phyloP scores from a whole-genome alignment of 805 yeast genomes.

The Nakazawaea peltata region DNA sequence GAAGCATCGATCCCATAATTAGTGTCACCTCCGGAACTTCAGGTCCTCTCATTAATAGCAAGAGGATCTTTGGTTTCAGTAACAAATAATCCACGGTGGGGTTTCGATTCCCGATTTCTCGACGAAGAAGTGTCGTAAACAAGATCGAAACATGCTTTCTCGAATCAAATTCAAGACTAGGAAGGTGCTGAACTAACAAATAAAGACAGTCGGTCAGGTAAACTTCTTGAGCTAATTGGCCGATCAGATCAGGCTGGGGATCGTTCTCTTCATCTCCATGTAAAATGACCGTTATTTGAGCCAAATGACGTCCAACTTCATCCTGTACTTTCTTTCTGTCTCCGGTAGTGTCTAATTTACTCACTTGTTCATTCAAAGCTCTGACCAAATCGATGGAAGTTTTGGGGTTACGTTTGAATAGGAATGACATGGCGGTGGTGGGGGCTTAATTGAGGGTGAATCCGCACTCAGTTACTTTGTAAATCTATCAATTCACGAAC shows the following conservation, averaged over 20 bases:
- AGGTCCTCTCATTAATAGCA: slow-evolving; percentile 59
- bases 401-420: slow-evolving; percentile 86
- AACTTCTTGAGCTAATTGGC: slow-evolving; percentile 72
- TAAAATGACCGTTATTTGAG: slow-evolving; percentile 56
- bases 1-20: slow-evolving; percentile 66
- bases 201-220: slow-evolving; percentile 64
- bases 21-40: slow-evolving; percentile 68
- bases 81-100: slow-evolving; percentile 85
- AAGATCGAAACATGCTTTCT: slow-evolving; percentile 73
- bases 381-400: slow-evolving; percentile 81
- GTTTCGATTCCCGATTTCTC: slow-evolving; percentile 66
- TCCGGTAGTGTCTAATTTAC: slow-evolving; percentile 42
- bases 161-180: slow-evolving; percentile 79
- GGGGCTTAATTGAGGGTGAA: too few species aligned
- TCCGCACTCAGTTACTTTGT: too few species aligned
- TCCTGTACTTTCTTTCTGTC: slow-evolving; percentile 50
- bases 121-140: slow-evolving; percentile 68
- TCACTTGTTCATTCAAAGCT: slow-evolving; percentile 64
- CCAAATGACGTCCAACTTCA: slow-evolving; percentile 58
- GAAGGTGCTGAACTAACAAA: slow-evolving; percentile 49
- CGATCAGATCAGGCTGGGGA: slow-evolving; percentile 64
- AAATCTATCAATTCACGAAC: too few species aligned
- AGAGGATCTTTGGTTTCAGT: slow-evolving; percentile 56
- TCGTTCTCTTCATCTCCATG: slow-evolving; percentile 63
- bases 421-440: slow-evolving; percentile 72